phyloP scores from a whole-genome alignment of 495 filamentous ascomycete genomes.

The Oidiodendron maius region DNA sequence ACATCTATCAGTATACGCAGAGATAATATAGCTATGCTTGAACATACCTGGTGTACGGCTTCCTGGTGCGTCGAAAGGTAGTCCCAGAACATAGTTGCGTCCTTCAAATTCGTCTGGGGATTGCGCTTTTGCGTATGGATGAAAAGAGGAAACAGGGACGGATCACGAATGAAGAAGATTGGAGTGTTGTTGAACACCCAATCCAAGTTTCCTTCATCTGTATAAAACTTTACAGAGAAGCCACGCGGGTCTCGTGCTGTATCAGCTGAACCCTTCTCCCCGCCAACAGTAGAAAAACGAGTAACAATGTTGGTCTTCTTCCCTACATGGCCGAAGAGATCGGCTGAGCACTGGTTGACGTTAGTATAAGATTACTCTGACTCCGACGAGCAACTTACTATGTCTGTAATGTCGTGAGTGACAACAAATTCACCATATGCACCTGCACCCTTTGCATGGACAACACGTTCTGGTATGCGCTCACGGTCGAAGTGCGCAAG shows the following conservation, averaged over 20 bases:
- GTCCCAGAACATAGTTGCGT: conserved; percentile 41
- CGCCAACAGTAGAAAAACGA: conserved; percentile 68
- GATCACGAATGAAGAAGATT: conserved; percentile 74
- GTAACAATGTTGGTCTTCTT: conserved; percentile 45
- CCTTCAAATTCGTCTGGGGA: conserved; percentile 47
- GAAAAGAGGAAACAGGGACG: conserved; percentile 64
- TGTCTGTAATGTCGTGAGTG: conserved; percentile 30
- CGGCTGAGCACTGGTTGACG: conserved; percentile 19
- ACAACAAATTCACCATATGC: conserved; percentile 70
- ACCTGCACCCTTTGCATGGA: conserved; percentile 72
- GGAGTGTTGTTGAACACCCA: conserved; percentile 64
- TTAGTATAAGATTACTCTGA: neutral
- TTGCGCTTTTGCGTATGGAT: conserved; percentile 65
- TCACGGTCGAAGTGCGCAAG: conserved; percentile 62
- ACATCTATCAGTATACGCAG: neutral
- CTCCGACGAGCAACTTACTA: neutral
- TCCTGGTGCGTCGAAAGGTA: conserved; percentile 55
- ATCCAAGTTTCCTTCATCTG: conserved; percentile 72
- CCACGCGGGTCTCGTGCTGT: conserved; percentile 68
- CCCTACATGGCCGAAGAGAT: conserved; percentile 44
- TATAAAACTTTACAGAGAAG: conserved; percentile 69
- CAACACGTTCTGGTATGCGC: conserved; percentile 61
- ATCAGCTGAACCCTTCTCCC: conserved; percentile 63
- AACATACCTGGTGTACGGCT: conserved; percentile 49
- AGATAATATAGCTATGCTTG: neutral